Evolutionary conservation across 2,329 filamentous ascomycete genomes (phyloP), one percentile per base, ranked within the genome.

Genomic region (Ophiostoma sp.): DNA sequence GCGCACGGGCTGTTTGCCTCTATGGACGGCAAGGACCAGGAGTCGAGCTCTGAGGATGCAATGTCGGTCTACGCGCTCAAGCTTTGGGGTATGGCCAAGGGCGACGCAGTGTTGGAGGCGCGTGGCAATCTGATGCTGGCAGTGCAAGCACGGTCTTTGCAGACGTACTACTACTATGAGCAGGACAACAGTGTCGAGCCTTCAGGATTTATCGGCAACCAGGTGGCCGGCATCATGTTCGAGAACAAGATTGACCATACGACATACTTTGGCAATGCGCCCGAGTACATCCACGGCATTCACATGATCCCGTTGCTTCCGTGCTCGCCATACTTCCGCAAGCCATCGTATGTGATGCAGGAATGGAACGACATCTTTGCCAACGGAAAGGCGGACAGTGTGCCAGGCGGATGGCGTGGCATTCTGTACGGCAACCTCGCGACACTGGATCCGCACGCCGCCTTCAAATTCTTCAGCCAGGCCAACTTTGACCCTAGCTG

Each of bases 201-300:
- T 0, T 73, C 82, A 0, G 81, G 88, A n/a, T 97, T 96, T 76
- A 87, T 91, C 71, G 85, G 81, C 58, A 98, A 98, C 82, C 93
- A 90, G 78, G 86, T 84, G 49, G 82, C 83, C 2, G 86, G 86
- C 5, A 89, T 89, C 72, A 76, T 96, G 8, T 98, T 97, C 74
- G 94, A 98, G 79, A 97, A 97, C 81, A 98, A 98, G 79, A 85
- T 93, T 67, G 92, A 98, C 76, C 92, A 97, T 78, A 89, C 90
- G 3, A 97, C 94, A 0, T 97, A 92, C 79, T 97, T 97, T 74
- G 91, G 92, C 63, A 77, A 80, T 66, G 86, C 88, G 69, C 83
- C 86, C 12, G 89, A 94, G 77, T 91, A 87, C 73, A 85, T 96
- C 70, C 80, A 86, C 74, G 90, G 90, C 69, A 93, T 94, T 73